Percentiles rank a stretch among this genome's conserved stretches.
Conservation (phyloP, 2,329 filamentous ascomycete genomes). For the Exophiala sideris region DNA sequence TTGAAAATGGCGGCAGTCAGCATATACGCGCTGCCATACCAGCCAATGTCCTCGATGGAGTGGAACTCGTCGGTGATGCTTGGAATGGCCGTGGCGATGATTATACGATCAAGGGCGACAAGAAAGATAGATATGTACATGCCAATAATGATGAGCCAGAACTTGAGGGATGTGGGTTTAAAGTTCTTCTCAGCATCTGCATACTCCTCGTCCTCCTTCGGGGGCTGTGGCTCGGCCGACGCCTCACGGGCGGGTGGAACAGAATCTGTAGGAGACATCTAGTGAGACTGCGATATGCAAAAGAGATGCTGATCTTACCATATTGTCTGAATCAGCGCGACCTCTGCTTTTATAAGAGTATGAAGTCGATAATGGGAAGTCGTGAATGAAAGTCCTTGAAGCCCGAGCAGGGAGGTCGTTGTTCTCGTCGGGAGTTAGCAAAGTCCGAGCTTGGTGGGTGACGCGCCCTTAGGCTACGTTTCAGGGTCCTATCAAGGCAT, state of each 20-base stretch:
- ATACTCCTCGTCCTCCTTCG: constrained; percentile 8
- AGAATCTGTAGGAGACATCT: background rate
- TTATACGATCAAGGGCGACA: constrained; percentile 22
- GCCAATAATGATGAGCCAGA: constrained; percentile 12
- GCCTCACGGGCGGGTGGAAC: background rate
- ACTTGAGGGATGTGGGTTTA: constrained; percentile 13
- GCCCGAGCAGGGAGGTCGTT: too few species aligned
- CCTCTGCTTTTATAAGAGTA: background rate
- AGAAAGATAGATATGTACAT: constrained; percentile 1
- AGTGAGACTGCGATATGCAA: background rate
- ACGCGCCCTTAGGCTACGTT: too few species aligned
- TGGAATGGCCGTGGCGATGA: constrained; percentile 47
- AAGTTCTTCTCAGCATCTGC: constrained; percentile 19
- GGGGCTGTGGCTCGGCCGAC: background rate
- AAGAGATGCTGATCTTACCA: background rate
- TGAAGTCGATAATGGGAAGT: background rate
- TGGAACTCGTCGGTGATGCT: constrained; percentile 49
- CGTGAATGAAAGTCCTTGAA: too few species aligned
- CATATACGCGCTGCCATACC: constrained; percentile 48
- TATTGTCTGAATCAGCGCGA: background rate
- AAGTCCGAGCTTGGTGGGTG: too few species aligned
- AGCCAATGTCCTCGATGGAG: constrained; percentile 45
- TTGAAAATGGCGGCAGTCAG: constrained; percentile 43
- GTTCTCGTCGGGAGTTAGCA: too few species aligned
- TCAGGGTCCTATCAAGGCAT: too few species aligned